Evolutionary conservation across 495 filamentous ascomycete genomes (phyloP).

Genomic region (Penicillium dipodomyicola): DNA sequence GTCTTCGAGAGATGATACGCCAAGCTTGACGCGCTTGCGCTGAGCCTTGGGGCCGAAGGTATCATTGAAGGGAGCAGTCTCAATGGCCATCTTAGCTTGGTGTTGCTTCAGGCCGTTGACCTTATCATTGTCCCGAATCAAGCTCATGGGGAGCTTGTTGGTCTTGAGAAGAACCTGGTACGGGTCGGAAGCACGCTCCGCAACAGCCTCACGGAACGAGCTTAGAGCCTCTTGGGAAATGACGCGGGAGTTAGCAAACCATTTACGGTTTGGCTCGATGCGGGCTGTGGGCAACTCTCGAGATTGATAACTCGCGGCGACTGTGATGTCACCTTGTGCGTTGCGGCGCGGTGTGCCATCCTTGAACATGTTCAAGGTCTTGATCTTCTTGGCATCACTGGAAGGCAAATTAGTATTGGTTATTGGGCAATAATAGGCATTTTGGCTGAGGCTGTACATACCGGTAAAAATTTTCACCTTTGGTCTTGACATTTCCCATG

Average conservation of each 20-base stretch:
- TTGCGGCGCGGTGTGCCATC: constrained; percentile 76
- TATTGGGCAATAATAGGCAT: neutral
- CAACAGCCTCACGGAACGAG: constrained; percentile 89
- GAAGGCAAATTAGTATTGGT: constrained; percentile 20
- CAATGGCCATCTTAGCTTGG: constrained; percentile 89
- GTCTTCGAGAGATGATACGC: constrained; percentile 74
- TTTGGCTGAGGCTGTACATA: constrained; percentile 29
- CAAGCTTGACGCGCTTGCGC: constrained; percentile 85
- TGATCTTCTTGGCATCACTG: constrained; percentile 79
- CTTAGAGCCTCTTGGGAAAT: constrained; percentile 67
- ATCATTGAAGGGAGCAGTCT: constrained; percentile 78
- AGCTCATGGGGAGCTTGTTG: constrained; percentile 87
- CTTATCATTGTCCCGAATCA: constrained; percentile 64
- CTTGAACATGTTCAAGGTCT: constrained; percentile 82
- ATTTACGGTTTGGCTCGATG: constrained; percentile 91
- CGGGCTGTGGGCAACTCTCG: constrained; percentile 75
- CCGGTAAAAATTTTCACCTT: constrained; percentile 96
- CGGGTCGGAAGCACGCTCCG: constrained; percentile 83
- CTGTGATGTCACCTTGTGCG: constrained; percentile 69
- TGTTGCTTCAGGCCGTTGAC: constrained; percentile 86
- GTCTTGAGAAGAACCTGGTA: constrained; percentile 89
- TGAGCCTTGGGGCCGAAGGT: constrained; percentile 93
- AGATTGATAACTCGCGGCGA: constrained; percentile 82
- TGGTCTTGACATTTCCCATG: constrained; percentile 84
- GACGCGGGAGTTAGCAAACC: constrained; percentile 72